Evolutionary conservation across 2,329 filamentous ascomycete species (phyloP), one percentile per base, ranked within the genome.

Genomic region (Clathrospora elynae): DNA sequence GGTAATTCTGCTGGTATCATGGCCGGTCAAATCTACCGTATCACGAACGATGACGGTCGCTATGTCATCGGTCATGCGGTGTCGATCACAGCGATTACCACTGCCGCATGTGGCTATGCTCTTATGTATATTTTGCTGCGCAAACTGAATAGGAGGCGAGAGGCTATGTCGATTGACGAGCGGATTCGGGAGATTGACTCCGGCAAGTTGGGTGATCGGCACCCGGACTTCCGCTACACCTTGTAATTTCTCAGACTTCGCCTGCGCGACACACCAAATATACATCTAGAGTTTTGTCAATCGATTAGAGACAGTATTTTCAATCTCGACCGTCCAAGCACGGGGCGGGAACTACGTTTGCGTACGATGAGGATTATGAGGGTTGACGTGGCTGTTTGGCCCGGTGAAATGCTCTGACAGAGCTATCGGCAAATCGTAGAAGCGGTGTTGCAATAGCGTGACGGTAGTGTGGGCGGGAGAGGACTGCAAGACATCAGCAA

Each of bases 1-100:
- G 79, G 78, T 2, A 81, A 76, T 3, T 65, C 75, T 2, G 79
- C 78, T 5, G 78, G 78, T 6, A 78, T 82, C 28, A 67, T 81
- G 3, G 77, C 79, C n/a, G 78, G 49, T 5, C 49, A 58, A 23
- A 51, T 58, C 12, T 55, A 53, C 17, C 52, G 49, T 11, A 47
- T 55, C 17, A 48, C 28, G 4, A 42, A 42, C 17, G 22, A 23
- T 13, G 42, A 50, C 9, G 45, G 45, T 9, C 37, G 51, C 2
- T 50, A 52, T 42, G 42, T 55, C 2, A 50, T 49, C 28, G 48
- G 48, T 8, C 41, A 53, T 25, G 32, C 34, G 1, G 37, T 52
- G 9, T 49, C 41, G 6, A 75, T 70, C 75, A 54, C 52, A 5
- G 33, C 47, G 7, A 49, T 53, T 19, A 25, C 38, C 2, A 18